phyloP scores from a whole-genome alignment of 1,139 yeast species.

The Debaryomyces psychrophilus region DNA sequence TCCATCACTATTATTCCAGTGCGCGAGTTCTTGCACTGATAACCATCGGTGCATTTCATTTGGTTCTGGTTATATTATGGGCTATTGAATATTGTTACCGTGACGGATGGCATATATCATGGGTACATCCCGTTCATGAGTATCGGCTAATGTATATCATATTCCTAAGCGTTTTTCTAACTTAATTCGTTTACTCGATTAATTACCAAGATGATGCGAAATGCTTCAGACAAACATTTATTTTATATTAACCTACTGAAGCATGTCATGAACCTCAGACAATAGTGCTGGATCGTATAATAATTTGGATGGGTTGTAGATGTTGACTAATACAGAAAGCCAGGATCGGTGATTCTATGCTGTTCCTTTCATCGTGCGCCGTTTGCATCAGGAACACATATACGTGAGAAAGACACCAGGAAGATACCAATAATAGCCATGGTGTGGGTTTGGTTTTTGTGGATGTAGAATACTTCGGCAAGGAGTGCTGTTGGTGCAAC shows the following conservation, averaged over 20 bases:
- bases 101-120: not conserved
- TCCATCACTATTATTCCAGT: slow-evolving; percentile 3
- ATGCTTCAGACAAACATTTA: not conserved
- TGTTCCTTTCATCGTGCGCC: not conserved
- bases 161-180: not conserved
- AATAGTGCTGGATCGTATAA: too few species aligned
- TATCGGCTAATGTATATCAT: too few species aligned
- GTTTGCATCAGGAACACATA: not conserved
- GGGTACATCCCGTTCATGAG: too few species aligned
- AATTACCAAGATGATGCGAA: not conserved
- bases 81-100: not conserved
- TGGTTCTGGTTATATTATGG: not conserved
- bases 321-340: not conserved
- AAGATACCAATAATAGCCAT: not conserved
- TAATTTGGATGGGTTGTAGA: not conserved
- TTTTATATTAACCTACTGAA: too few species aligned
- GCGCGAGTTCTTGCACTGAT: not conserved
- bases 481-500: too few species aligned
- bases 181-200: not conserved
- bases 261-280: too few species aligned
- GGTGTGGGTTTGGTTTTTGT: not conserved
- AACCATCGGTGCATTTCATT: not conserved
- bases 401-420: not conserved
- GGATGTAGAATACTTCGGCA: too few species aligned
- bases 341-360: not conserved